Evolutionary conservation across 139 green algal species (phyloP), one percentile per base, ranked within the genome.

Genomic region (Chlamydomonas schloesseri): DNA sequence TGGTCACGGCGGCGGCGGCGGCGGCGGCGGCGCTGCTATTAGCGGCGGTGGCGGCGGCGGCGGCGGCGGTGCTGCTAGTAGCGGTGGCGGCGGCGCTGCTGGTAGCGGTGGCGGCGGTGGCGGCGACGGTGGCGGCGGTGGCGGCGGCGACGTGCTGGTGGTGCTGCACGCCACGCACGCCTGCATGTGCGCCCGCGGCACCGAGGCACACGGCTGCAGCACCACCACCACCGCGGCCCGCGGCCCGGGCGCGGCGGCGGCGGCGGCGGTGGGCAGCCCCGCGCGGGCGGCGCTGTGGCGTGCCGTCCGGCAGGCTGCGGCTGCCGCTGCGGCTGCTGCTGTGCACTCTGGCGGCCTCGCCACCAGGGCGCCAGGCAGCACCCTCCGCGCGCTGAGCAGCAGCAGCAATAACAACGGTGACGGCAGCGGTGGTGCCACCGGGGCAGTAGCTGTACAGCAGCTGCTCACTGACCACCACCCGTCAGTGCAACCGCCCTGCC

Each of bases 111-210:
- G 5, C 68, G 33, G 33, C 68, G 2, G 1, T 15, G 20, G 17
- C 17, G 0, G 17, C 20, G 68, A 14, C 33, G 18, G 26, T 15
- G 34, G 14, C 33, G 17, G 14, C 5, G 68, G 17, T 33, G 20
- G 18, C 20, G 33, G 33, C 34, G 42, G 31, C 13, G 93, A 89
- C 2, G 82, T 96, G 71, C 88, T 98, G 73, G 92, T 98, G 14
- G 83, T 94, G 0, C 90, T 92, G 37, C 86, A 94, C 55, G 94
- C 96, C 9, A 78, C 82, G 36, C 96, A 98, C 92, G 94, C 98
- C 93, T 98, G 96, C 90, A 98, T 98, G 96, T 87, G 96, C n/a
- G 91, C 94, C 1, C 89, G 96, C 0, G 96, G 96, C 0, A 93
- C 97, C 46, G 90, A 97, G 90, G 94, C 96, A 79, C 88, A 95